These are phyloP conservation scores for Trichoderma guizhouense DNA, from an alignment of 2,329 filamentous ascomycete species.

Conservation along the genomic window DNA sequence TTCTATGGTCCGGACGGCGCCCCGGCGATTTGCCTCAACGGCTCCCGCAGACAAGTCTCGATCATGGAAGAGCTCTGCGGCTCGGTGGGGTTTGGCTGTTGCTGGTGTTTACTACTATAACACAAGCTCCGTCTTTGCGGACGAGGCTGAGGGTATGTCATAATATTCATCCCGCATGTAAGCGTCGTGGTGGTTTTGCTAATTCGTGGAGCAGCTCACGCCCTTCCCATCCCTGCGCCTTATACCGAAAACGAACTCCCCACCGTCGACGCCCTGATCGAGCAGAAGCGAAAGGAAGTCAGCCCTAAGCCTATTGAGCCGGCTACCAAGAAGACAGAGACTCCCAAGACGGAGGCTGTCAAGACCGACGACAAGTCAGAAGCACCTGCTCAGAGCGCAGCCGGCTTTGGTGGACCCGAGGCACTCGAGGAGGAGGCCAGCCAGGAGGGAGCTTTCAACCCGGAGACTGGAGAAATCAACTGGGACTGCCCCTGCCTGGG, in stretches of 20 bases:
- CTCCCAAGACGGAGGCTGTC: slow-evolving; percentile 22
- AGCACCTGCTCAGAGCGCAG: slow-evolving; percentile 26
- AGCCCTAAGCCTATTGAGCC: slow-evolving; percentile 27
- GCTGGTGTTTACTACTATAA: slow-evolving; percentile 91
- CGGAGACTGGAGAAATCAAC: slow-evolving; percentile 98
- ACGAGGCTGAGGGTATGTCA: slow-evolving; percentile 70
- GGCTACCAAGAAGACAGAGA: slow-evolving; percentile 22
- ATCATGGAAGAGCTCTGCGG: slow-evolving; percentile 74
- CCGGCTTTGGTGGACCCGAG: slow-evolving; percentile 36
- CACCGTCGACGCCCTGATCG: slow-evolving; percentile 65
- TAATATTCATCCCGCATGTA: not conserved
- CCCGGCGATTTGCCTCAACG: slow-evolving; percentile 53
- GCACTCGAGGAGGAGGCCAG: slow-evolving; percentile 74
- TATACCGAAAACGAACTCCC: slow-evolving; percentile 56
- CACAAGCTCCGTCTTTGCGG: slow-evolving; percentile 81
- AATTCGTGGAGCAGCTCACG: slow-evolving; percentile 26
- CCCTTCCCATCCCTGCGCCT: slow-evolving; percentile 43
- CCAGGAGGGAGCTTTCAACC: slow-evolving; percentile 92
- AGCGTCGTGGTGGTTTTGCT: not conserved
- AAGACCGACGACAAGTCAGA: slow-evolving; percentile 27
- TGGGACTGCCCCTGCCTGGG: slow-evolving; percentile 98
- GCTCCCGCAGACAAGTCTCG: slow-evolving; percentile 62
- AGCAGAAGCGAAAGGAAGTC: slow-evolving; percentile 56
- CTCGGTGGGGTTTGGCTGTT: slow-evolving; percentile 72
- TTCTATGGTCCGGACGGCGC: slow-evolving; percentile 36